phyloP scores from a whole-genome alignment of 2,329 filamentous ascomycete species.

The Aspergillus sp. region DNA sequence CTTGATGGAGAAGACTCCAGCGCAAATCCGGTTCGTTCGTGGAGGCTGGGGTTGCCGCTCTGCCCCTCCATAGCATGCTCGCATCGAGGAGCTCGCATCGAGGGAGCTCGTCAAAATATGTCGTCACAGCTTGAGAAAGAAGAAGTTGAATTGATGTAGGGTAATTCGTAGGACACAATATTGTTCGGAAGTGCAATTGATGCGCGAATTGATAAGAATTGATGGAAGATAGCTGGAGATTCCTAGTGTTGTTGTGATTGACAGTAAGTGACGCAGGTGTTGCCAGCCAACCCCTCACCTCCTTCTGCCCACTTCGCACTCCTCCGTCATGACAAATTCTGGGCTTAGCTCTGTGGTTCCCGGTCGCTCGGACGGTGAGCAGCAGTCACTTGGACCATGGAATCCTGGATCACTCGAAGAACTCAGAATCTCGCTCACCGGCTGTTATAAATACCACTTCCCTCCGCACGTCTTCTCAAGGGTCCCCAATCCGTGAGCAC shows the following conservation, averaged over 20 bases:
- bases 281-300: not conserved
- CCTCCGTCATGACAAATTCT: conserved; percentile 22
- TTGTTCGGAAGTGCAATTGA: not conserved
- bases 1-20: conserved; percentile 2
- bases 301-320: not conserved
- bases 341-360: conserved; percentile 34
- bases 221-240: not conserved
- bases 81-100: not conserved
- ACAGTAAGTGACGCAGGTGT: not conserved
- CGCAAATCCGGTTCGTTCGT: conserved; percentile 5
- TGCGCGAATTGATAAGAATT: not conserved
- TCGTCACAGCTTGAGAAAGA: not conserved
- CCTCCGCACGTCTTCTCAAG: conserved; percentile 9
- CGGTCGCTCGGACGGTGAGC: not conserved
- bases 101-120: not conserved
- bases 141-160: not conserved
- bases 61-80: conserved; percentile 1
- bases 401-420: not conserved
- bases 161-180: not conserved
- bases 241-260: not conserved
- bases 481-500: conserved; percentile 28
- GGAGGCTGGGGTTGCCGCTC: conserved; percentile 1
- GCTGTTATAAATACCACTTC: conserved; percentile 23
- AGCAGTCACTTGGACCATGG: not conserved
- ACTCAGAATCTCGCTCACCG: not conserved